Percentiles rank a stretch among this genome's conserved stretches.
These are phyloP conservation scores for Diplogelasinospora grovesii DNA, from an alignment of 495 filamentous ascomycete genomes.

Conservation along the genomic window DNA sequence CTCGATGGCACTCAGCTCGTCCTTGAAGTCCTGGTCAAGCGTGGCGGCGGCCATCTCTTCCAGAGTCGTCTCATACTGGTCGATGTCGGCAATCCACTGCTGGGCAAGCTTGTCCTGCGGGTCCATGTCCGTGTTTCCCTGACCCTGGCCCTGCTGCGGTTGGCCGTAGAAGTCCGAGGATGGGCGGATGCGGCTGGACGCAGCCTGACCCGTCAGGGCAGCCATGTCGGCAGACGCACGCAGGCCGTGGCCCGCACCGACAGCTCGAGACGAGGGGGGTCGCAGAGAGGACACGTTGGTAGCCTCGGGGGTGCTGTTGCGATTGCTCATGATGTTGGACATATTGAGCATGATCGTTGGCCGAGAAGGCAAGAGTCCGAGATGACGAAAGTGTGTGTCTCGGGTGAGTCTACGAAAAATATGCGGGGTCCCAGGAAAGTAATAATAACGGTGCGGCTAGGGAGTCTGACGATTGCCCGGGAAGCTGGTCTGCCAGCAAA, in stretches of 20 bases:
- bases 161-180: slow-evolving; percentile 92
- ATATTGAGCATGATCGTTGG: slow-evolving; percentile 47
- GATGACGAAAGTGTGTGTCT: neutral
- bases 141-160: slow-evolving; percentile 55
- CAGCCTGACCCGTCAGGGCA: slow-evolving; percentile 66
- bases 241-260: slow-evolving; percentile 75
- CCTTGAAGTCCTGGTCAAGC: slow-evolving; percentile 97
- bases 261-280: slow-evolving; percentile 76
- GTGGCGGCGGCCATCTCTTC: slow-evolving; percentile 99
- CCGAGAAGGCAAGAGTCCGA: slow-evolving; percentile 4
- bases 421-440: too few species aligned
- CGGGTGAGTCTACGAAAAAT: slow-evolving; percentile 2
- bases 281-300: slow-evolving; percentile 75
- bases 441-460: too few species aligned
- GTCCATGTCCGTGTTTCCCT: slow-evolving; percentile 58
- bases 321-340: slow-evolving; percentile 75
- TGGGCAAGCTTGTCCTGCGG: slow-evolving; percentile 87
- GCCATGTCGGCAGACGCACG: slow-evolving; percentile 97
- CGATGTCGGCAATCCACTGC: slow-evolving; percentile 98
- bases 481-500: slow-evolving; percentile 22
- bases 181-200: slow-evolving; percentile 79
- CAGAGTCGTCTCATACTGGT: slow-evolving; percentile 93
- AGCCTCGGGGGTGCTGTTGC: slow-evolving; percentile 95
- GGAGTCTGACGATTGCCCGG: slow-evolving; percentile 10
- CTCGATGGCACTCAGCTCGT: slow-evolving; percentile 96